These are phyloP conservation scores for Teratosphaeriaceae sp. DNA, from an alignment of 2,329 filamentous ascomycete species.

Conservation along the genomic window DNA sequence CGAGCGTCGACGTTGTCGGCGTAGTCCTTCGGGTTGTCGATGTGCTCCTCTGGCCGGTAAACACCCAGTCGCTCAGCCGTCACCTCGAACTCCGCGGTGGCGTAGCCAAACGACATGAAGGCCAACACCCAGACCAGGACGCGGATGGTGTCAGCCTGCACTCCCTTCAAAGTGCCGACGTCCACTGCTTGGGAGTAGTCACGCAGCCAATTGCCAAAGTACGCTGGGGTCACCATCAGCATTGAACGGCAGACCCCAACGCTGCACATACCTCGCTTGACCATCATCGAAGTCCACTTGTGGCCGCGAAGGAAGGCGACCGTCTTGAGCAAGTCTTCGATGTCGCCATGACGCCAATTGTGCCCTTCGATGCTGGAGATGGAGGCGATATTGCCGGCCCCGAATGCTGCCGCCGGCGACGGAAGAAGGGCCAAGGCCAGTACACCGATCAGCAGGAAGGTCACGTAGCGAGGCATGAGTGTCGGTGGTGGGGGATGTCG, in stretches of 20 bases:
- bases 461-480: conserved; percentile 4
- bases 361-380: conserved; percentile 39
- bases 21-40: conserved; percentile 53
- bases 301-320: conserved; percentile 37
- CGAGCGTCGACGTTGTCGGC: conserved; percentile 81
- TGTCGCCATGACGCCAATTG: conserved; percentile 49
- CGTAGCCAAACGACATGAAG: conserved; percentile 52
- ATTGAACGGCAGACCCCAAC: neutral
- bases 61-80: conserved; percentile 46
- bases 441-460: conserved; percentile 21
- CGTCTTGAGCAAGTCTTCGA: conserved; percentile 45
- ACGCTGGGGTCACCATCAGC: no score
- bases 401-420: conserved; percentile 33
- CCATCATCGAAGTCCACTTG: conserved; percentile 32
- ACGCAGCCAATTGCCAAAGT: conserved; percentile 16
- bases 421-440: conserved; percentile 22
- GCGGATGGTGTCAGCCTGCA: conserved; percentile 48
- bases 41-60: conserved; percentile 49
- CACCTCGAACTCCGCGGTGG: conserved; percentile 51
- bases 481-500: neutral
- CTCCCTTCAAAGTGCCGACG: conserved; percentile 47
- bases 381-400: conserved; percentile 43
- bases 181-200: conserved; percentile 49
- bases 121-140: conserved; percentile 49
- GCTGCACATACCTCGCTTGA: conserved; percentile 21